Evolutionary conservation across 495 filamentous ascomycete genomes (phyloP), one percentile per base, ranked within the genome.

Genomic region (Aspergillus funiculosus): DNA sequence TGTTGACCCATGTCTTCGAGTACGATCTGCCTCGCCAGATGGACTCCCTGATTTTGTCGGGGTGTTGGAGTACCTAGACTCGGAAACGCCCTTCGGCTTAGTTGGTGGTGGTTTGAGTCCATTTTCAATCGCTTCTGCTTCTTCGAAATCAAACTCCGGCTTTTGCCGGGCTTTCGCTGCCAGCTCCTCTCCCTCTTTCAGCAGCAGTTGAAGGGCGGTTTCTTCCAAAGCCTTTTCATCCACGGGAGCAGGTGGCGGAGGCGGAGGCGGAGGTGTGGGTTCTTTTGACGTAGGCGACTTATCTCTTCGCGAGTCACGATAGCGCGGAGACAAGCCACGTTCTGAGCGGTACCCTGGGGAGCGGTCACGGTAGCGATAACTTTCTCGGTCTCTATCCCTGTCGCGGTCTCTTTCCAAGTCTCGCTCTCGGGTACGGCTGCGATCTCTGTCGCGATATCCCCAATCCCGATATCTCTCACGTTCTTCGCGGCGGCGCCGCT

Each of bases 181-280:
- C 30, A 77, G 65, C 40, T 80, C 73, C 50, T 81, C 71, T 36
- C 79, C 75, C 60, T 85, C 81, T 53, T 73, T 74, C 18, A 82
- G 49, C 3, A 83, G 67, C 28, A 72, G 52, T 44, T 78, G 63
- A 25, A 83, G 57, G 14, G 79, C 79, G 9, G 68, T 59, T 46
- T 78, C 76, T 46, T 82, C 78, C 26, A 82, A 57, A 11, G 72
- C 71, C 54, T 79, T 77, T 36, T 80, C 77, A 42, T 79, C 74
- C 13, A 77, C 71, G 9, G 67, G 67, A 13, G 59, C 58, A 5
- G 55, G 46, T 7, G 38, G 37, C 21, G 31, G 22, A 28, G 62
- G 58, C 24, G 57, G 56, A 14, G 43, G 31, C 1, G 50, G 44
- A 39, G 72, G 56, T 13, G 69, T 66, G 27, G 72, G 52, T 35